Percentiles rank a stretch among this genome's conserved stretches.
Evolutionary conservation across 1,139 yeast genomes (phyloP).

Genomic region (Kluyveromyces sp.): DNA sequence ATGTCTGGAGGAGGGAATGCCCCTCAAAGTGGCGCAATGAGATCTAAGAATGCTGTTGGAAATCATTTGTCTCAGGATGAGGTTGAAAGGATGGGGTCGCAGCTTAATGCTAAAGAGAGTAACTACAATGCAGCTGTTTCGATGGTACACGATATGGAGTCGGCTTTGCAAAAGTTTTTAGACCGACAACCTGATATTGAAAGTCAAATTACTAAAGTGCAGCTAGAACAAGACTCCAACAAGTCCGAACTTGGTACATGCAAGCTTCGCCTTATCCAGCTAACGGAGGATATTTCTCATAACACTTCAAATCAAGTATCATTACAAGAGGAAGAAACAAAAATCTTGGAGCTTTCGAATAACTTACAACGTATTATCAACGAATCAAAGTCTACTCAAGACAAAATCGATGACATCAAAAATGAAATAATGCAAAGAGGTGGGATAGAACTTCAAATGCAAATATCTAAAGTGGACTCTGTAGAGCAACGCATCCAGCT

Average conservation of each 20-base stretch:
- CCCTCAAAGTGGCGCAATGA: constrained; percentile 41
- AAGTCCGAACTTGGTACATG: constrained; percentile 29
- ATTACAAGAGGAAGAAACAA: constrained; percentile 36
- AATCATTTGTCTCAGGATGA: constrained; percentile 45
- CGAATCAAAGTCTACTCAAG: constrained; percentile 54
- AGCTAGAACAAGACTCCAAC: constrained; percentile 61
- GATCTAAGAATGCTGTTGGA: constrained; percentile 23
- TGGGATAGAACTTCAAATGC: constrained; percentile 76
- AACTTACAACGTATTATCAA: constrained; percentile 39
- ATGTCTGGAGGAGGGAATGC: constrained; percentile 93
- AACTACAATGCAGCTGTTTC: constrained; percentile 46
- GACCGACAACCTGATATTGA: constrained; percentile 71
- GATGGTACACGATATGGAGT: constrained; percentile 54
- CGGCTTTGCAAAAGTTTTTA: constrained; percentile 49
- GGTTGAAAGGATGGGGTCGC: constrained; percentile 47
- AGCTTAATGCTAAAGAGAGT: constrained; percentile 49
- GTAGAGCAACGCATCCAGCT: constrained; percentile 62
- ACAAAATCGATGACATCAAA: constrained; percentile 53
- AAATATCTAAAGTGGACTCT: constrained; percentile 76
- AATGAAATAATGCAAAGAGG: constrained; percentile 86
- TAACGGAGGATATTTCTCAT: constrained; percentile 15
- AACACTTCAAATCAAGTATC: constrained; percentile 26
- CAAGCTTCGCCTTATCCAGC: constrained; percentile 29
- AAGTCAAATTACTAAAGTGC: constrained; percentile 49
- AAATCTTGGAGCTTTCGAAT: constrained; percentile 12